Base-by-base conservation (phyloP, 768 basidiomycete genomes). In the Calocybe cyanea region DNA sequence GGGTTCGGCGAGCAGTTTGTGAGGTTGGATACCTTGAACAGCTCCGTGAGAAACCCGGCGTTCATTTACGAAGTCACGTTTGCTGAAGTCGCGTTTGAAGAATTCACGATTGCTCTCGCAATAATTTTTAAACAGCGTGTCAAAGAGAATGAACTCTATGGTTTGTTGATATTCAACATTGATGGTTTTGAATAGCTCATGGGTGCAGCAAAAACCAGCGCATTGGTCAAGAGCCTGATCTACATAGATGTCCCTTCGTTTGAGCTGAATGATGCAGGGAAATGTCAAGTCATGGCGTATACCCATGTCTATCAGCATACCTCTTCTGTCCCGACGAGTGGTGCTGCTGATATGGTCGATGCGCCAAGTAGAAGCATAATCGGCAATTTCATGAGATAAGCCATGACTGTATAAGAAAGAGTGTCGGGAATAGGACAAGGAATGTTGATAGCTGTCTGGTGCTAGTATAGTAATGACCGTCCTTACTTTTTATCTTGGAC, bases 331-430 rank as follows among this genome's bases (percentile, higher is more conserved):
- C 24, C 25, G 25, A 28, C 11, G 25, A 59, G 36, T 17, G 63
- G 62, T 6, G 57, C 52, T 11, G 59, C 61, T 28, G 49, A 48
- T 15, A 53, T 49, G 21, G 47, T 20, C 35, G 40, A 38, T 1
- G 32, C 39, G n/a, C 25, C 48, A 13, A 57, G 28, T 35, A 60
- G 43, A 24, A 59, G 39, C 34, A 57, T 44, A 28, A 54, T 24
- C 3, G 50, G 38, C 28, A 57, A 38, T 44, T 51, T 28, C 32
- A 35, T 48, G 18, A 34, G 32, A 32, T 41, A 45, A 32, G 46
- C 40, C 52, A 54, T 54, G 31, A 33, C 19, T 1, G 21, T 28
- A 34, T 33, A 17, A 43, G 24, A 49, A 43, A 47, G 44, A 48
- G 43, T 42, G 44, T 45, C 23, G 24, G 23, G 20, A 17, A 41